Conservation (phyloP, 352 stramenopile species). For the Aphanomyces astaci region DNA sequence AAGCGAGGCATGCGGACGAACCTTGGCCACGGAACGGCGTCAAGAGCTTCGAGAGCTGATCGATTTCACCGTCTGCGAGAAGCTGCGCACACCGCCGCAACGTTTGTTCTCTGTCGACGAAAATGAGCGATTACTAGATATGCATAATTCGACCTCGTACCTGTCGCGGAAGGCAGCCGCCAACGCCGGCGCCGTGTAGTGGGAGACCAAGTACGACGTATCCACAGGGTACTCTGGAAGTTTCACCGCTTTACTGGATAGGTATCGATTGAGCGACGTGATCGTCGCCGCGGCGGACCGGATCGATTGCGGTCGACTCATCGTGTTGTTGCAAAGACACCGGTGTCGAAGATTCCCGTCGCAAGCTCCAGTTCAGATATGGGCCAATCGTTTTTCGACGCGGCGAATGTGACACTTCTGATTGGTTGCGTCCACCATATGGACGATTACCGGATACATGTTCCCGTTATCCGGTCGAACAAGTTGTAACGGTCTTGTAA, state of each 20-base stretch:
- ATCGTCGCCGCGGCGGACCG: not conserved
- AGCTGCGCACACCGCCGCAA: conserved; percentile 65
- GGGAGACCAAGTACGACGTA: conserved; percentile 86
- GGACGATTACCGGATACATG: not conserved
- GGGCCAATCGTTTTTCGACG: not conserved
- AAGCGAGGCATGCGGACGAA: not conserved
- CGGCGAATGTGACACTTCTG: not conserved
- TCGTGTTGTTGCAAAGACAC: not conserved
- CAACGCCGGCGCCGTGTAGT: conserved; percentile 94
- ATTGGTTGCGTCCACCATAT: not conserved
- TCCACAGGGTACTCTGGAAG: conserved; percentile 29
- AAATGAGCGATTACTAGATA: not conserved
- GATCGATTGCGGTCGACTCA: not conserved
- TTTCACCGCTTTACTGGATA: conserved; percentile 14
- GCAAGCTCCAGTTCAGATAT: not conserved
- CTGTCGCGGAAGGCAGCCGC: conserved; percentile 92
- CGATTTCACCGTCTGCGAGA: conserved; percentile 61
- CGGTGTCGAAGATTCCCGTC: not conserved
- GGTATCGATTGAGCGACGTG: not conserved
- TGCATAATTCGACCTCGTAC: conserved; percentile 38
- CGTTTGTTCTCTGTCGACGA: conserved; percentile 52
- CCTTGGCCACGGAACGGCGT: conserved; percentile 55
- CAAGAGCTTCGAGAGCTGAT: conserved; percentile 58
- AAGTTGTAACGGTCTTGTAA: not conserved
- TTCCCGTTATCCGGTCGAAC: not conserved